Evolutionary conservation across 495 filamentous ascomycete genomes (phyloP).

Genomic region (Aspergillus affinis): DNA sequence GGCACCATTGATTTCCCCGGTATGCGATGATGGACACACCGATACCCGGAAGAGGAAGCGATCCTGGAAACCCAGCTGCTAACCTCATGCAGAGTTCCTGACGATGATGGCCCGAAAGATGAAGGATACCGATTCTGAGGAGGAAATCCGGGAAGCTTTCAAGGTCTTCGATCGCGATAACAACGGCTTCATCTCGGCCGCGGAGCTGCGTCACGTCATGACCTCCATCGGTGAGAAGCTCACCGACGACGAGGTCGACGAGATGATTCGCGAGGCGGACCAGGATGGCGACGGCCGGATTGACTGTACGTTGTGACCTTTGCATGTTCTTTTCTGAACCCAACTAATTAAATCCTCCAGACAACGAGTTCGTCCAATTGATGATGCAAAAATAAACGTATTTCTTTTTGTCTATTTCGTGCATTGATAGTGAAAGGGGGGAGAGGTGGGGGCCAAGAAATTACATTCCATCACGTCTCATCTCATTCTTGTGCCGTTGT

Average conservation of each 20-base stretch:
- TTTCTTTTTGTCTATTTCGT: constrained; percentile 27
- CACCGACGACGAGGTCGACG: constrained; percentile 98
- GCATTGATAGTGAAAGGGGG: constrained; percentile 31
- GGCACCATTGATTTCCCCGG: constrained; percentile 99
- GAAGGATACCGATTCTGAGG: constrained; percentile 99
- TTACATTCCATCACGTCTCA: constrained; percentile 17
- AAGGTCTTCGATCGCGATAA: constrained; percentile 99
- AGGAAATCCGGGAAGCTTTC: constrained; percentile 94
- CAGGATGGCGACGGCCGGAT: constrained; percentile 98
- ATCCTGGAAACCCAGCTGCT: neutral
- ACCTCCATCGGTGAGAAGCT: constrained; percentile 99
- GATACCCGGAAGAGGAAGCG: neutral
- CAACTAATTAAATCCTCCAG: constrained; percentile 45
- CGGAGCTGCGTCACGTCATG: constrained; percentile 98
- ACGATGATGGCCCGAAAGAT: constrained; percentile 99
- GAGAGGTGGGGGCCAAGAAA: constrained; percentile 17
- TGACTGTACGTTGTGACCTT: constrained; percentile 65
- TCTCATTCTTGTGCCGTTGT: constrained; percentile 28
- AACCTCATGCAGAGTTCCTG: constrained; percentile 72
- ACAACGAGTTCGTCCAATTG: constrained; percentile 99
- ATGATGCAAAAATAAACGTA: constrained; percentile 98
- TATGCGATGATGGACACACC: constrained; percentile 40
- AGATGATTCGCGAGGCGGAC: constrained; percentile 99
- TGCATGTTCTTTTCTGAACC: neutral
- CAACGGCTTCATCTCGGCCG: constrained; percentile 98